Evolutionary conservation across 805 yeast genomes (phyloP).

Genomic region (Kodamaea laetipori): DNA sequence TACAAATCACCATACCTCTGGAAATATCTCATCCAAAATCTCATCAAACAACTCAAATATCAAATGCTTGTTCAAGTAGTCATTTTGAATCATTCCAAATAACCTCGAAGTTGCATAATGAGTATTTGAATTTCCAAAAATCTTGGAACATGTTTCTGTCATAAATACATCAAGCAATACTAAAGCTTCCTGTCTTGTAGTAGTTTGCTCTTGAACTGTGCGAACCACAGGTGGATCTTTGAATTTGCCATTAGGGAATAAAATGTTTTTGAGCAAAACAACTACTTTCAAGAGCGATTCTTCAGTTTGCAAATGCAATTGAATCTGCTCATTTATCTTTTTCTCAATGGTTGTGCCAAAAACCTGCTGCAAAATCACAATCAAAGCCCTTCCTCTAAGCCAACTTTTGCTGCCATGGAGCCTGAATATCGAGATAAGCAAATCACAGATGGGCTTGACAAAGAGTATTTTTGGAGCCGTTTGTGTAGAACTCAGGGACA

Average conservation of each 20-base stretch:
- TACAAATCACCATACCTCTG: slow-evolving; percentile 24
- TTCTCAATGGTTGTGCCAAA: slow-evolving; percentile 87
- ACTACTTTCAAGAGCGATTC: slow-evolving; percentile 45
- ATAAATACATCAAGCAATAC: slow-evolving; percentile 57
- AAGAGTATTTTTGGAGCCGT: slow-evolving; percentile 41
- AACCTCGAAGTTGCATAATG: slow-evolving; percentile 60
- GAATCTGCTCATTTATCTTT: slow-evolving; percentile 51
- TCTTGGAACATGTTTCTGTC: slow-evolving; percentile 64
- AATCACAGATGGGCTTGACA: slow-evolving; percentile 80
- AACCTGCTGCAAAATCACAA: slow-evolving; percentile 79
- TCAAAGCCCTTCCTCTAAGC: slow-evolving; percentile 82
- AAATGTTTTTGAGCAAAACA: slow-evolving; percentile 21
- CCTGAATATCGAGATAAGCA: slow-evolving; percentile 70
- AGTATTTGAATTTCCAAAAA: slow-evolving; percentile 72
- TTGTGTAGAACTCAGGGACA: slow-evolving; percentile 14
- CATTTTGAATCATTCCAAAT: slow-evolving; percentile 74
- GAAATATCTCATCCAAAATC: slow-evolving; percentile 49
- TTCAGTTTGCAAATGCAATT: slow-evolving; percentile 39
- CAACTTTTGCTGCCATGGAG: slow-evolving; percentile 66
- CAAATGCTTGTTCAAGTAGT: slow-evolving; percentile 65
- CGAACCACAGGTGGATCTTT: slow-evolving; percentile 49
- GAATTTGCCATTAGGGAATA: slow-evolving; percentile 52
- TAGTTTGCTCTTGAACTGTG: slow-evolving; percentile 50
- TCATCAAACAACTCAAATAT: slow-evolving; percentile 61
- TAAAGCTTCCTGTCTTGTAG: slow-evolving; percentile 60